phyloP scores from a whole-genome alignment of 257 asterid genomes.

The Avicennia marina region DNA sequence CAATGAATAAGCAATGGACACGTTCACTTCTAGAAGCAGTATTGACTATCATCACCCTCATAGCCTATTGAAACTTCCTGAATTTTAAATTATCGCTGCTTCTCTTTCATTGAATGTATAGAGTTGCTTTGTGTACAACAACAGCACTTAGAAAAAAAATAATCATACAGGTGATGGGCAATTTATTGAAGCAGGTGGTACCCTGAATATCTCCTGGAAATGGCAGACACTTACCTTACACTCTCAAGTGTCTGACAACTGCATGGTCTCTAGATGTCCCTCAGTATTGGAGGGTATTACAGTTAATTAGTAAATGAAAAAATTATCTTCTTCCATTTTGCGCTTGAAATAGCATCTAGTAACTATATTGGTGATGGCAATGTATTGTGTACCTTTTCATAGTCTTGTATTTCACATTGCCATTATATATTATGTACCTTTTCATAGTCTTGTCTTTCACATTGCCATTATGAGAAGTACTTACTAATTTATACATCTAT shows the following conservation, averaged over 20 bases:
- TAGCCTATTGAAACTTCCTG: not conserved
- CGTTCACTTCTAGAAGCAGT: not conserved
- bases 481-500: not conserved
- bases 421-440: no score
- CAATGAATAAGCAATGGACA: not conserved
- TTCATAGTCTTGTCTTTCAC: not conserved
- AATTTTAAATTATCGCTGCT: not conserved
- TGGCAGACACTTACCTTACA: no score
- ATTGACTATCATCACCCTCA: not conserved
- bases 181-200: no score
- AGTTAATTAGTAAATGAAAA: not conserved
- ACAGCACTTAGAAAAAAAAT: not conserved
- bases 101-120: not conserved
- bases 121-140: not conserved
- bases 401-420: no score
- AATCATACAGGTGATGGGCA: no score
- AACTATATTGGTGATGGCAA: not conserved
- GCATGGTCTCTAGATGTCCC: no score
- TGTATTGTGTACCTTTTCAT: no score
- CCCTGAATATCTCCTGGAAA: no score
- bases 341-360: not conserved
- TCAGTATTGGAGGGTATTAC: not conserved
- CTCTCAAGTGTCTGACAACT: no score
- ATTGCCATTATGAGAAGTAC: not conserved
- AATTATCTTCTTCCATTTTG: not conserved